Evolutionary conservation across 305 asterid genomes (phyloP).

Genomic region (Fraxinus sp.): DNA sequence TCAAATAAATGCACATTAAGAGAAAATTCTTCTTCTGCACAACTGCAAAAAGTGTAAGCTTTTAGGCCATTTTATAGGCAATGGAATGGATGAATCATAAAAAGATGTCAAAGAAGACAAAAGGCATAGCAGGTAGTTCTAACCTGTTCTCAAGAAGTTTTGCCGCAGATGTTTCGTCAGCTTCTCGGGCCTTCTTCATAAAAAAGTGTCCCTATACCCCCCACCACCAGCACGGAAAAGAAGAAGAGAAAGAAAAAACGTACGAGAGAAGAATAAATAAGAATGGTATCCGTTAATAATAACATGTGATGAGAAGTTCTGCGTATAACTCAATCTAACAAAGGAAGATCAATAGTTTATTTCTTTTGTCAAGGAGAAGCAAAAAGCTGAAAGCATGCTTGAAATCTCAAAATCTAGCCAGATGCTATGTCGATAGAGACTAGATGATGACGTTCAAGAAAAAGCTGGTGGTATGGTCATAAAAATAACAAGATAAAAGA

Average conservation of each 20-base stretch:
- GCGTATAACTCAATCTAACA: not conserved
- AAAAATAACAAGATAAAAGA: not conserved
- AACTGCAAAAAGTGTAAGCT: slow-evolving; percentile 43
- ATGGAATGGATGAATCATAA: slow-evolving; percentile 16
- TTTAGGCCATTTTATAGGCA: slow-evolving; percentile 14
- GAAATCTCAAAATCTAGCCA: not conserved
- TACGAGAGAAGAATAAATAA: slow-evolving; percentile 12
- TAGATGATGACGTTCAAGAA: not conserved
- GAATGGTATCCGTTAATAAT: not conserved
- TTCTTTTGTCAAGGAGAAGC: not conserved
- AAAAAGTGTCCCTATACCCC: slow-evolving; percentile 61
- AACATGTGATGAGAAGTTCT: not conserved
- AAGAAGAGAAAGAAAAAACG: not conserved
- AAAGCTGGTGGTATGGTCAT: not conserved
- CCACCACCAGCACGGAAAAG: slow-evolving; percentile 14
- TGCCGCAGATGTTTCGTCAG: slow-evolving; percentile 65
- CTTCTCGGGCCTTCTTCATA: slow-evolving; percentile 71
- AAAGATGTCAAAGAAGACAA: slow-evolving; percentile 6
- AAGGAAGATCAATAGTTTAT: not conserved
- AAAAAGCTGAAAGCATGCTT: not conserved
- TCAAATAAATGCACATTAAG: slow-evolving; percentile 49
- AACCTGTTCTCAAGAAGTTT: slow-evolving; percentile 60
- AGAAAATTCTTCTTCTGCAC: slow-evolving; percentile 38
- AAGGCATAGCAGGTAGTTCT: slow-evolving; percentile 21
- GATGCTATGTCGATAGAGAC: not conserved